Base-by-base conservation (phyloP, 352 stramenopile species). In the Phytophthora palmivora region DNA sequence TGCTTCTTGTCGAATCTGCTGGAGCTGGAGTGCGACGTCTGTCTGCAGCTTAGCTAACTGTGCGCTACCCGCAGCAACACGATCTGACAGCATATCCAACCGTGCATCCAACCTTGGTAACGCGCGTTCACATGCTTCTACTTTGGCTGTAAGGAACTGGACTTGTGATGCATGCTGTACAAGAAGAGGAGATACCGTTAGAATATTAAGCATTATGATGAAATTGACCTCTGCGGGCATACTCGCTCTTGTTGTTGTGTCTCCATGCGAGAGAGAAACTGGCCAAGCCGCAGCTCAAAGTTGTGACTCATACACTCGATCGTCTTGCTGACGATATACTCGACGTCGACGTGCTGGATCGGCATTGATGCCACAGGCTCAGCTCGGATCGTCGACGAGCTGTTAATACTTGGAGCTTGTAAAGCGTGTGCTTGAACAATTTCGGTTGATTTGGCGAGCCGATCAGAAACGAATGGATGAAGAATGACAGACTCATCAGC, bases 241-340 rank as follows among this genome's bases (percentile, higher is more conserved):
- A 79, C 76, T 56, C 82, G 80, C 21, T 87, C 78, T 38, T 83
- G 73, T 24, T 89, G 80, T 48, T 89, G 80, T 18, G 61, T 77
- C 59, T 87, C 80, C 76, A 89, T 83, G 1, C 69, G 66, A 32
- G 76, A 55, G 7, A 89, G 48, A 34, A 87, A 84, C 45, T 84
- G 80, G 5, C 72, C 67, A 1, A 89, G 64, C 3, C 78, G 75
- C 21, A 84, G 59, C 56, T 89, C 80, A 19, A 89, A 89, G 49
- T 86, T 87, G 38, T 79, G 73, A 36, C 82, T 87, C 78, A 87
- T 86, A 33, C 74, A 82, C 58, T 87, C 78, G 22, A 89, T 85
- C 0, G 80, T 89, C 37, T 76, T 78, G 58, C 39, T 30, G 2
- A n/a, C 34, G 34, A 41, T 7, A 46, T 74, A 84, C 62, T 89